phyloP scores from a whole-genome alignment of 2,329 filamentous ascomycete genomes.

The Cadophora gregata region DNA sequence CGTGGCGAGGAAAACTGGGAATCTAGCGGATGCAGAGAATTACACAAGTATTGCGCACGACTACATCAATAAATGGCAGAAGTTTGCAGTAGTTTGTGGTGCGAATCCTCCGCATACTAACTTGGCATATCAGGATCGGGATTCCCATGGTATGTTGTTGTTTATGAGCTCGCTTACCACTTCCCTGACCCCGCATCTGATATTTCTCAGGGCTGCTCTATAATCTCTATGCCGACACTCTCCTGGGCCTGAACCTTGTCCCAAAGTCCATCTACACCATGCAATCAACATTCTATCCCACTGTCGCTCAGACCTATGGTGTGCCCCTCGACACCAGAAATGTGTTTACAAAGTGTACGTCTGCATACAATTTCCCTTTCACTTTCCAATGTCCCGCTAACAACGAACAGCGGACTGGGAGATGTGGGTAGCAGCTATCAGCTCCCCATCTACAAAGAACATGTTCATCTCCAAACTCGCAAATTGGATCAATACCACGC shows the following conservation, averaged over 20 bases:
- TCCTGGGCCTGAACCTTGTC: conserved; percentile 80
- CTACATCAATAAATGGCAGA: conserved; percentile 77
- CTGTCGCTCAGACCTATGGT: conserved; percentile 75
- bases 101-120: conserved; percentile 71
- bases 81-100: conserved; percentile 71
- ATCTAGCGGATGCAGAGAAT: conserved; percentile 60
- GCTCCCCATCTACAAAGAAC: conserved; percentile 62
- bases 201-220: conserved; percentile 63
- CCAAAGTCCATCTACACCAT: conserved; percentile 76
- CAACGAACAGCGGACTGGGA: conserved; percentile 69
- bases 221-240: conserved; percentile 81
- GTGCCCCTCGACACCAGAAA: conserved; percentile 83
- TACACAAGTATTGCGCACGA: conserved; percentile 67
- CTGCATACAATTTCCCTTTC: not conserved
- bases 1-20: conserved; percentile 66
- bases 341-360: conserved; percentile 73
- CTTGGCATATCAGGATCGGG: conserved; percentile 73
- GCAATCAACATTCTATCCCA: conserved; percentile 78
- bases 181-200: not conserved
- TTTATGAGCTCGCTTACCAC: not conserved
- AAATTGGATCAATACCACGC: conserved; percentile 76
- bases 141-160: conserved; percentile 46
- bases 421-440: conserved; percentile 81
- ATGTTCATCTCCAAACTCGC: conserved; percentile 75
- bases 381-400: not conserved